Base-by-base conservation (phyloP, 495 filamentous ascomycete species). In the Podospora anserina region DNA sequence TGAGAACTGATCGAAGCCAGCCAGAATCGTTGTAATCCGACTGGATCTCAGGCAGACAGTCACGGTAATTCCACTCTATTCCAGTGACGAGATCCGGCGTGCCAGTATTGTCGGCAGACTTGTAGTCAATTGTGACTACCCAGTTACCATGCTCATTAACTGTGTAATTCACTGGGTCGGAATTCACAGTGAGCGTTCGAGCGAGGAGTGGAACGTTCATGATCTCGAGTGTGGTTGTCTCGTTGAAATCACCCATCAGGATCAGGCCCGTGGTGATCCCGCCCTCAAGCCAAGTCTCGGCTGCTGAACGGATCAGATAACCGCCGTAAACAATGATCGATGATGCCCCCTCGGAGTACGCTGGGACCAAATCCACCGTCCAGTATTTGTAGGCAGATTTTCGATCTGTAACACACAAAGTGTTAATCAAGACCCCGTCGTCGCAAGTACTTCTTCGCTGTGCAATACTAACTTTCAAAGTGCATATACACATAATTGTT, bases 301-400 rank as follows among this genome's bases (percentile, higher is more conserved):
- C 67, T 7, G 79, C 80, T 7, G 81, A 87, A 16, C 91, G 87
- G 32, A 93, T 81, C n/a, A 94, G 88, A 72, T 93, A 93, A 5
- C 89, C 88, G 0, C 88, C 91, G 66, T 89, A 85, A 67, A 92
- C 81, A 66, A 93, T 90, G 3, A 91, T 16, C 78, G 68, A 72
- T 71, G 0, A 86, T 70, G 1, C 54, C 32, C 44, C 61, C 68
- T 7, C 18, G 1, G 39, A 49, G 39, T 11, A 49, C 9, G 39
- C 7, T 2, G 39, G 39, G 9, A 0, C 77, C 77, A 13, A 88
- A 73, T 67, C 80, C 2, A 88, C 84, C 15, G 85, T 83, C 90
- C 90, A 93, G 82, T 89, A 91, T 71, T 90, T 87, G 78, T 92
- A 92, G 0, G 88, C 90, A n/a, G 84, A 79, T 76, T 90, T 88